Evolutionary conservation across 1,139 yeast species (phyloP), one percentile per base, ranked within the genome.

Genomic region (Pichia sp.): DNA sequence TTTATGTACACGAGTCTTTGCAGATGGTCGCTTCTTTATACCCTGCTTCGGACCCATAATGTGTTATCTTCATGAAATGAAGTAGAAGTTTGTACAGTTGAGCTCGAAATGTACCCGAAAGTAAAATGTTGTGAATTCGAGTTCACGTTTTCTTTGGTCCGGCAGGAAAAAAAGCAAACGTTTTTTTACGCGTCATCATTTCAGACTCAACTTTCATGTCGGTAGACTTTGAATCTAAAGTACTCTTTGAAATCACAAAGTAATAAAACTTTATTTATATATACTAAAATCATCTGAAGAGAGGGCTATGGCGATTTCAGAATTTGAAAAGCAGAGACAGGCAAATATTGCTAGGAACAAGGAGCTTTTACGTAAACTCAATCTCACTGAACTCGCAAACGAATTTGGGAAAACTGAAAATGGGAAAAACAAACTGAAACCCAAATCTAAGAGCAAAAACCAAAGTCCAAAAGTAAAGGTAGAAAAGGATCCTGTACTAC

Each of bases 291-390:
- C 26, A 23, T 23, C 26, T 23, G 26, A 40, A 40, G 8, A 8
- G 26, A 40, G 23, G 19, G 8, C 8, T 4, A 63, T 64, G 67
- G 61, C 49, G 15, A 51, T 84, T 38, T 78, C 87, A 1, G 87
- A 84, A 43, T 85, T 87, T 66, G 95, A 87, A 69, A 78, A 74
- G 62, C 85, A 84, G 64, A 74, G 95, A 57, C 83, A 80, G 64
- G 88, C 76, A 50, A 81, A 81, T 62, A 81, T 81, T 45, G 81
- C 77, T 50, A 70, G 85, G 55, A 81, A 81, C 61, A 76, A 77
- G 64, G 81, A 76, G 55, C 69, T 81, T 26, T 66, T 81, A 51
- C 72, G 73, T 61, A 75, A 77, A 55, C 66, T 81, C 51, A 79
- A 78, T 57, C 63, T 81, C 23, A 73, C 72, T 43, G 64, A 71